phyloP scores from a whole-genome alignment of 2,329 filamentous ascomycete species.

The Cercospora zeae-maydis region DNA sequence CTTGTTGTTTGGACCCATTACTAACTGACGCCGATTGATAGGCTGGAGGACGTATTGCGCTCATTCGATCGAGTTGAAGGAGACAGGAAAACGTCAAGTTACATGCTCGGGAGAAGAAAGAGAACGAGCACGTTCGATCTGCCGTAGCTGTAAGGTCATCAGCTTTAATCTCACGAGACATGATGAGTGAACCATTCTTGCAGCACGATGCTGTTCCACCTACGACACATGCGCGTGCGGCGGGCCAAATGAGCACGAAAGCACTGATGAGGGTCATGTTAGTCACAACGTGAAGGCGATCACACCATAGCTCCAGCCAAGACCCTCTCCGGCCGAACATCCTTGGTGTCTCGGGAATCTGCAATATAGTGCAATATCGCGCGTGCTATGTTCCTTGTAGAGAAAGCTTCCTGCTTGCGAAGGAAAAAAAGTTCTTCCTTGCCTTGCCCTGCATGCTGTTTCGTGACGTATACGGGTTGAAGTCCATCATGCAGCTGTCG shows the following conservation, averaged over 20 bases:
- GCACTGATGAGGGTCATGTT: background rate
- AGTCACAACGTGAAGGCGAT: background rate
- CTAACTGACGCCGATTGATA: background rate
- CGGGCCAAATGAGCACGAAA: background rate
- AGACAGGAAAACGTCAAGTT: background rate
- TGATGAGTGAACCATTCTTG: no score
- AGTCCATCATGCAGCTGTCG: background rate
- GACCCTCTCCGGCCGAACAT: background rate
- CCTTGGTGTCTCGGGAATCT: background rate
- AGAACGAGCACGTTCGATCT: background rate
- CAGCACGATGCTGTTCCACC: background rate
- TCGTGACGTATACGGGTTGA: background rate
- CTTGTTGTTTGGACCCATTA: background rate
- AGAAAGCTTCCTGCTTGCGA: background rate
- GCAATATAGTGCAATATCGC: background rate
- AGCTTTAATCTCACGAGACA: no score
- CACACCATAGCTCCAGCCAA: background rate
- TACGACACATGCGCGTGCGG: background rate
- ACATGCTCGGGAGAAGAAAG: no score
- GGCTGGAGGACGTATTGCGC: constrained; percentile 11
- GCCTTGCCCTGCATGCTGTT: background rate
- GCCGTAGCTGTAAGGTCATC: background rate
- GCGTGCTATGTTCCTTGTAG: background rate
- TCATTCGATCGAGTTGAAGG: background rate
- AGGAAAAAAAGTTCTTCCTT: background rate